A percentile compares a stretch with the other conserved stretches of the same genome.
Conservation (phyloP, 129 eudicot species). For the Artemisia tridentata region DNA sequence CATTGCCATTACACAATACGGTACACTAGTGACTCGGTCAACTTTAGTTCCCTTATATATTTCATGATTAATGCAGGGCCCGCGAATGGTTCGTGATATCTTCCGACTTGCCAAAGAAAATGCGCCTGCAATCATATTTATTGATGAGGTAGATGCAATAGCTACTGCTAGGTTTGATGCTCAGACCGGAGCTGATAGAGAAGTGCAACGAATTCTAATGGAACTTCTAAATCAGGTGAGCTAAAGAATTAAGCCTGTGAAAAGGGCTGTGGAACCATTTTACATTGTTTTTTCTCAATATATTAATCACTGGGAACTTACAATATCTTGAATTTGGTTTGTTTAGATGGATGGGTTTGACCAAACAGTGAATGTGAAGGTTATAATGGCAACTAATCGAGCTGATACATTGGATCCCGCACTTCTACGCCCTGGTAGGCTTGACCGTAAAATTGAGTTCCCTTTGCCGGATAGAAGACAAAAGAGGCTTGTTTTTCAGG, state of each 20-base stretch:
- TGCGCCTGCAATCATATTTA: slow-evolving; percentile 87
- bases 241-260: neutral
- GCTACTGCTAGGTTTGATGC: slow-evolving; percentile 95
- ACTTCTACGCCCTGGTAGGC: slow-evolving; percentile 75
- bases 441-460: slow-evolving; percentile 82
- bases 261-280: neutral
- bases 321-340: slow-evolving; percentile 17
- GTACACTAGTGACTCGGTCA: no score
- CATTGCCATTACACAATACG: no score
- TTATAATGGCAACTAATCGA: slow-evolving; percentile 77
- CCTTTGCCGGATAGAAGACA: slow-evolving; percentile 84
- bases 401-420: slow-evolving; percentile 81
- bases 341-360: slow-evolving; percentile 94
- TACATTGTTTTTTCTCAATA: neutral
- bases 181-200: slow-evolving; percentile 87
- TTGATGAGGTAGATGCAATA: slow-evolving; percentile 91
- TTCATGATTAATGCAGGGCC: slow-evolving; percentile 50
- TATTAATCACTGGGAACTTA: neutral
- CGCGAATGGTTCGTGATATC: slow-evolving; percentile 93
- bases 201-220: slow-evolving; percentile 89
- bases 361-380: slow-evolving; percentile 82
- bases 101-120: slow-evolving; percentile 91
- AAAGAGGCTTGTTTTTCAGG: slow-evolving; percentile 55
- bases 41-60: neutral
- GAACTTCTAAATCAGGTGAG: slow-evolving; percentile 82